Conservation (phyloP, 2,329 filamentous ascomycete genomes). For the Aspergillus sp. region DNA sequence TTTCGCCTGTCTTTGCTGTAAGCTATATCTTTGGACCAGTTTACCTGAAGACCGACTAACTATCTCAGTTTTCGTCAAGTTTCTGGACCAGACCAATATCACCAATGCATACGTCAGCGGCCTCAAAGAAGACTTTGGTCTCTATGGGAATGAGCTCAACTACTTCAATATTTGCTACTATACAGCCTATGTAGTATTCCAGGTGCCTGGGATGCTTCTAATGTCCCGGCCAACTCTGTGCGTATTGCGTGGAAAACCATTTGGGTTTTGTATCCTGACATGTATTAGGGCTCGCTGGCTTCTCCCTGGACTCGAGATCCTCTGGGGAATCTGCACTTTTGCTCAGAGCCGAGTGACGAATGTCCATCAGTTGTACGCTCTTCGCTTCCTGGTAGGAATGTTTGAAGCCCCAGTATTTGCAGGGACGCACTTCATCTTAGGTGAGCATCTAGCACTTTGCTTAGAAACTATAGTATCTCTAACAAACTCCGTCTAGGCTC, state of each 20-base stretch:
- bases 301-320: slow-evolving; percentile 31
- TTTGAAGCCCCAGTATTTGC: slow-evolving; percentile 35
- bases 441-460: slow-evolving; percentile 9
- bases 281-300: slow-evolving; percentile 26
- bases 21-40: neutral
- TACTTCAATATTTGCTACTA: slow-evolving; percentile 34
- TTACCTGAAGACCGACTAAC: slow-evolving; percentile 2
- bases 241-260: neutral
- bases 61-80: slow-evolving; percentile 26
- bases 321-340: slow-evolving; percentile 38
- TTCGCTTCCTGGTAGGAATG: slow-evolving; percentile 36
- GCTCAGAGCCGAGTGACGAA: slow-evolving; percentile 33
- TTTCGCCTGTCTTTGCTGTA: slow-evolving; percentile 34
- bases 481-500: slow-evolving; percentile 23
- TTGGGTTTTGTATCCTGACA: neutral
- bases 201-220: slow-evolving; percentile 29
- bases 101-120: slow-evolving; percentile 37
- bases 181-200: slow-evolving; percentile 32
- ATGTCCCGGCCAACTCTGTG: slow-evolving; percentile 31
- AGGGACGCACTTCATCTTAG: slow-evolving; percentile 34
- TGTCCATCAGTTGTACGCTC: slow-evolving; percentile 33
- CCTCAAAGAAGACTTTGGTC: slow-evolving; percentile 31
- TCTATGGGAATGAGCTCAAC: slow-evolving; percentile 33
- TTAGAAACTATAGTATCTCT: neutral
- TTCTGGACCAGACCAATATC: slow-evolving; percentile 34